Base-by-base conservation (phyloP, 441 rosid genomes). In the Cnidoscolus chayamansa region DNA sequence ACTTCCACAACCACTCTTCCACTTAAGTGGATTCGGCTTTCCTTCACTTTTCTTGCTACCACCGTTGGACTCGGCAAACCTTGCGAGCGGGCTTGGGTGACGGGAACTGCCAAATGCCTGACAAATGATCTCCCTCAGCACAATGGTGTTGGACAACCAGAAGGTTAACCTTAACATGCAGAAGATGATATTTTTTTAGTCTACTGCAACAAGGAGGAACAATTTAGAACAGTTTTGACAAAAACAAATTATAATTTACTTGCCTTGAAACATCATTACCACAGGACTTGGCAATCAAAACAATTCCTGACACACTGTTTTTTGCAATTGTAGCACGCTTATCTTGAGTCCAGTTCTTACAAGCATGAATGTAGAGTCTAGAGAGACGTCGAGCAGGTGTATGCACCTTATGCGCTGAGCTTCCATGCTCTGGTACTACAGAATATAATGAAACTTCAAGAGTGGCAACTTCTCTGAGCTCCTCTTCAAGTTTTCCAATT, bases 231-330 rank as follows among this genome's bases (percentile, higher is more conserved):
- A 47, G 17, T 15, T 68, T 13, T 51, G 1, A 17, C 2, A 17
- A 30, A 47, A 54, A 20, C 32, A 43, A n/a, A 71, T 62, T 48
- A 63, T 7, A 65, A 69, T 66, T 64, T 11, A 65, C 64, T 56
- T 85, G 84, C 98, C 98, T 93, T 0, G 98, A 81, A 77, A 91
- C 96, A 80, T 93, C 97, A 80, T 84, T 93, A 45, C 94, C 90
- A 55, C 96, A 90, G 67, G 97, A 87, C 80, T 85, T 87, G 10
- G 93, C 83, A 72, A 85, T 84, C 84, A 93, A 74, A 67, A 91
- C 82, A 72, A 93, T 85, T 77, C 96, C 96, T 37, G 97, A 91
- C 8, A 84, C 82, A 0, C 86, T 82, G 82, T 85, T 88, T 79
- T 82, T 89, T 62, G 94, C 94, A 61, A 87, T 75, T n/a, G 89